A percentile compares a stretch with the other conserved stretches of the same genome.
Evolutionary conservation across 129 eudicot genomes (phyloP).

Genomic region (Flaveria linearis): DNA sequence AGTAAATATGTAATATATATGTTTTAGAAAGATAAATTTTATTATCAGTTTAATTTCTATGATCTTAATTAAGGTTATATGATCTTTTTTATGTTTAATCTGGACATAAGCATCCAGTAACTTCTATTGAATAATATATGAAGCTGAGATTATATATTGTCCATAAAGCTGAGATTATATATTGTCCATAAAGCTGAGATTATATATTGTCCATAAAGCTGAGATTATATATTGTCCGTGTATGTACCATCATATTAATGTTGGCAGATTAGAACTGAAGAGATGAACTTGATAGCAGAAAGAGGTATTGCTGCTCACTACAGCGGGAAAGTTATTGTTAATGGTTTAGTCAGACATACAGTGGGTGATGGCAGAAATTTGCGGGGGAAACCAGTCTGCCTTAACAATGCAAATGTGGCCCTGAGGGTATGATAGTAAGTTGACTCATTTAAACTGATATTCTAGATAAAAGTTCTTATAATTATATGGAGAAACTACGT

Average conservation of each 20-base stretch:
- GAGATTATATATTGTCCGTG: constrained; percentile 9
- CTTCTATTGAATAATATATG: background rate
- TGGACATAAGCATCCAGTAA: background rate
- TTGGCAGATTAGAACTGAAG: constrained; percentile 91
- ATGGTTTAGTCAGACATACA: constrained; percentile 66
- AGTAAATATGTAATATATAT: no score
- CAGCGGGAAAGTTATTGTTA: constrained; percentile 75
- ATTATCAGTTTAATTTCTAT: background rate
- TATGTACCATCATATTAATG: background rate
- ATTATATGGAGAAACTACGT: constrained; percentile 5
- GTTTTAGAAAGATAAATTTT: background rate
- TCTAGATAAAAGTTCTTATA: background rate
- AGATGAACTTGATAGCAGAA: constrained; percentile 94
- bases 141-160: background rate
- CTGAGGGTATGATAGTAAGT: constrained; percentile 65
- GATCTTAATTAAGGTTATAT: background rate
- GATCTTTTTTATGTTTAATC: background rate
- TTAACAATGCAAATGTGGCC: constrained; percentile 78
- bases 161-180: background rate
- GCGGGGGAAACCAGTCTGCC: constrained; percentile 66
- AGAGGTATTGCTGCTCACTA: constrained; percentile 99
- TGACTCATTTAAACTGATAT: constrained; percentile 4
- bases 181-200: background rate
- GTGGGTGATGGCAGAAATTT: constrained; percentile 55
- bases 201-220: constrained; percentile 9